A percentile compares a stretch with the other conserved stretches of the same genome.
Evolutionary conservation across 1,284 basidiomycete genomes (phyloP).

Genomic region (Bjerkandera adusta): DNA sequence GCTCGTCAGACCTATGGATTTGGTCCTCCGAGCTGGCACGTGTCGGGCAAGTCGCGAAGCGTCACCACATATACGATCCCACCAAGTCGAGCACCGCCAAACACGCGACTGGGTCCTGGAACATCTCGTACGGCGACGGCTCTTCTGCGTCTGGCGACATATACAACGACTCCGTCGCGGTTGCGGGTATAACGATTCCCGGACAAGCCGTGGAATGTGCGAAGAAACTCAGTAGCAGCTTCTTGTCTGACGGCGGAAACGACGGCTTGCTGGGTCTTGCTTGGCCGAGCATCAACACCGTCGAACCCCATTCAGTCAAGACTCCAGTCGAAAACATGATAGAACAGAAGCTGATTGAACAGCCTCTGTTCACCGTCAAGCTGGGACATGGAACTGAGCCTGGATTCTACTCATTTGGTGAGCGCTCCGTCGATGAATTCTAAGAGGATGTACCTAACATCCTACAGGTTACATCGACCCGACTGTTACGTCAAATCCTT

Average conservation of each 20-base stretch:
- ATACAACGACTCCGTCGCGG: conserved; percentile 32
- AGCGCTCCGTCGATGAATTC: background rate
- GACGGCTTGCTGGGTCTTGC: conserved; percentile 36
- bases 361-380: conserved; percentile 34
- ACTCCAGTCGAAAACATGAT: conserved; percentile 40
- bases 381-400: conserved; percentile 29
- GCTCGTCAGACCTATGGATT: conserved; percentile 37
- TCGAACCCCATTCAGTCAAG: conserved; percentile 29
- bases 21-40: conserved; percentile 30
- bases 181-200: conserved; percentile 32
- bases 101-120: conserved; percentile 31
- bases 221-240: conserved; percentile 32
- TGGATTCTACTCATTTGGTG: conserved; percentile 38
- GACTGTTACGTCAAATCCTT: conserved; percentile 26
- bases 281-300: conserved; percentile 36
- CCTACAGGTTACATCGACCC: conserved; percentile 29
- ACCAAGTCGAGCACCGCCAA: conserved; percentile 31
- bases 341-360: conserved; percentile 29
- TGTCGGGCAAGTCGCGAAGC: conserved; percentile 20
- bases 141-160: conserved; percentile 35
- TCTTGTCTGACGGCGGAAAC: conserved; percentile 34
- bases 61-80: conserved; percentile 35
- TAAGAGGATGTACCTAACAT: background rate
- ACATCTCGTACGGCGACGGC: conserved; percentile 41
- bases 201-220: conserved; percentile 37